Evolutionary conservation across 2,329 filamentous ascomycete genomes (phyloP), one percentile per base, ranked within the genome.

Genomic region (Nemania serpens): DNA sequence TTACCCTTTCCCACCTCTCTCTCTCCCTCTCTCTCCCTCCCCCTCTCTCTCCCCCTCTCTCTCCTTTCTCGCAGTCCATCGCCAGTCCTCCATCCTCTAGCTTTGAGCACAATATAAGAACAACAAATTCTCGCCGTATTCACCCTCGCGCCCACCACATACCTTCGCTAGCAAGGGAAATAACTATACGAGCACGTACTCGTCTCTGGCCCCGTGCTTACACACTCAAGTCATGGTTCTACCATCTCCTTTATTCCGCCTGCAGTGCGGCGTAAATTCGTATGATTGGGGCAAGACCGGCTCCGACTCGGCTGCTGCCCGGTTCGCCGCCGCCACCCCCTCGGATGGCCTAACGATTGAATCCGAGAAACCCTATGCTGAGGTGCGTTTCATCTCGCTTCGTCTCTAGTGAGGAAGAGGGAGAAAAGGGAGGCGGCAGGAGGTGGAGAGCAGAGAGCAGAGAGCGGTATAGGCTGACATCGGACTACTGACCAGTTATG

Each of bases 201-300:
- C 25, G 25, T 29, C 4, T 29, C 25, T 7, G 25, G 3, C 25
- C 7, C 25, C 20, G 20, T 51, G 15, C 25, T 22, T 18, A 15
- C 50, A 18, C 13, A 34, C 39, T 15, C 65, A 46, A 18, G 67
- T 22, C 51, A 73, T 72, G 67, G 70, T 72, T 55, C 57, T 93
- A 84, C 90, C 90, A 73, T 86, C 95, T 63, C 93, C 94, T 71
- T 81, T 98, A 55, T 84, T 97, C 75, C 88, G 92, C 69, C 87
- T 98, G 67, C 88, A 91, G 76, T 93, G 91, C 80, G 95, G 94
- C 73, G 92, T 96, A 73, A 98, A 98, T 78, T 97, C 93, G 77
- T 99, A 99, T 75, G 95, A 97, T 80, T 99, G 95, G 95, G 95
- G 94, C 68, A 99, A 99, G 82, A 85, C 93, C 73, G 95, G 95